These are phyloP conservation scores for Lepidium sativum DNA, from an alignment of 345 rosid genomes.

Conservation along the genomic window DNA sequence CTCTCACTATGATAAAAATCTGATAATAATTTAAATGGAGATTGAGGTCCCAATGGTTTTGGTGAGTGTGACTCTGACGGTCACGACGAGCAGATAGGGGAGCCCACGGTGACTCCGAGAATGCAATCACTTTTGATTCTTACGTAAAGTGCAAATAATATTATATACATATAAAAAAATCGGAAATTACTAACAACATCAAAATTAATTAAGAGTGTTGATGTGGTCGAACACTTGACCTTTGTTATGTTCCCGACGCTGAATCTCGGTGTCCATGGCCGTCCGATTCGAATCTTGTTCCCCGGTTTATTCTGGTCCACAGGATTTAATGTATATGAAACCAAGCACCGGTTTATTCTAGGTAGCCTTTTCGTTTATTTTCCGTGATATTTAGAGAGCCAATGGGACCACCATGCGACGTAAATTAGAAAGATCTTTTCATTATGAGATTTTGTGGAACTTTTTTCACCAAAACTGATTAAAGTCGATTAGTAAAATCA, in stretches of 20 bases:
- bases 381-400: neutral
- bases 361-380: neutral
- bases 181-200: too few relatives aligned
- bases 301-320: neutral
- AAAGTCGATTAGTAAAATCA: neutral
- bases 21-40: neutral
- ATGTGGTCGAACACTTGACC: neutral
- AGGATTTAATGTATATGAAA: neutral
- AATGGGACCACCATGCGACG: conserved; percentile 5
- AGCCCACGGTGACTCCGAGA: conserved; percentile 13
- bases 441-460: neutral
- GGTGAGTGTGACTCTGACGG: conserved; percentile 1
- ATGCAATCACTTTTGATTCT: conserved; percentile 15
- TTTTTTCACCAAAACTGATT: neutral
- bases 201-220: neutral
- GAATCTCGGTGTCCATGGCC: neutral
- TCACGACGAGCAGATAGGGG: neutral
- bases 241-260: neutral
- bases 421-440: neutral
- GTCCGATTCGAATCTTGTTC: neutral
- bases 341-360: neutral
- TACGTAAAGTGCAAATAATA: conserved; percentile 8
- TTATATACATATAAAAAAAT: too few relatives aligned
- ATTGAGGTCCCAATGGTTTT: neutral
- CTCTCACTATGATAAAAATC: neutral